A percentile compares a stretch with the other conserved stretches of the same genome.
Conservation (phyloP, 2,329 filamentous ascomycete species). For the Pseudogymnoascus sp. region DNA sequence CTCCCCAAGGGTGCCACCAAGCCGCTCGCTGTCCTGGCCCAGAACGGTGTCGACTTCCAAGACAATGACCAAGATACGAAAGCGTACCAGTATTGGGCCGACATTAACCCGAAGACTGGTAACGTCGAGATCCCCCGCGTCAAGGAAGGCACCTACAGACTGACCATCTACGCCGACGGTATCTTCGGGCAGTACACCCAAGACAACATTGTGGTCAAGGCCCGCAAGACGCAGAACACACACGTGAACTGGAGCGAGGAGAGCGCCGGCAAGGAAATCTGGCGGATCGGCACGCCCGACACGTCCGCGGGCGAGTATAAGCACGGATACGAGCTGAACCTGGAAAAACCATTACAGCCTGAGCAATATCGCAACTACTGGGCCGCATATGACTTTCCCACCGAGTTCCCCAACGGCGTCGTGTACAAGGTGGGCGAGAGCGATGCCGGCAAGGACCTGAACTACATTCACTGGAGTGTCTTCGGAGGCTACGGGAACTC, state of each 20-base stretch:
- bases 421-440: slow-evolving; percentile 50
- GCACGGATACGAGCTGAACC: slow-evolving; percentile 48
- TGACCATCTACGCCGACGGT: slow-evolving; percentile 57
- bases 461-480: slow-evolving; percentile 61
- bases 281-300: slow-evolving; percentile 56
- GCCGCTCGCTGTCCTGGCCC: slow-evolving; percentile 50
- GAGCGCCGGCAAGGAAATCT: slow-evolving; percentile 51
- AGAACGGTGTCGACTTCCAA: slow-evolving; percentile 47
- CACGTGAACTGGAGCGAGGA: slow-evolving; percentile 47
- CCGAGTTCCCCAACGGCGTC: slow-evolving; percentile 54
- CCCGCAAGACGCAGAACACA: slow-evolving; percentile 35
- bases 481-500: slow-evolving; percentile 51
- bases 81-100: slow-evolving; percentile 58
- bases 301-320: slow-evolving; percentile 54
- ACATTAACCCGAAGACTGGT: slow-evolving; percentile 40
- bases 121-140: slow-evolving; percentile 47
- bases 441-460: slow-evolving; percentile 44
- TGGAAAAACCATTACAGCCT: slow-evolving; percentile 43
- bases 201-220: slow-evolving; percentile 40
- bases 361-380: slow-evolving; percentile 58
- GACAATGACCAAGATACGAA: slow-evolving; percentile 49
- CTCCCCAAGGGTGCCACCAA: slow-evolving; percentile 46
- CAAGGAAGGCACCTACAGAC: slow-evolving; percentile 51
- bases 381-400: slow-evolving; percentile 51
- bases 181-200: slow-evolving; percentile 55